Evolutionary conservation across 208 protist species (phyloP).

Genomic region (Leishmania braziliensis): DNA sequence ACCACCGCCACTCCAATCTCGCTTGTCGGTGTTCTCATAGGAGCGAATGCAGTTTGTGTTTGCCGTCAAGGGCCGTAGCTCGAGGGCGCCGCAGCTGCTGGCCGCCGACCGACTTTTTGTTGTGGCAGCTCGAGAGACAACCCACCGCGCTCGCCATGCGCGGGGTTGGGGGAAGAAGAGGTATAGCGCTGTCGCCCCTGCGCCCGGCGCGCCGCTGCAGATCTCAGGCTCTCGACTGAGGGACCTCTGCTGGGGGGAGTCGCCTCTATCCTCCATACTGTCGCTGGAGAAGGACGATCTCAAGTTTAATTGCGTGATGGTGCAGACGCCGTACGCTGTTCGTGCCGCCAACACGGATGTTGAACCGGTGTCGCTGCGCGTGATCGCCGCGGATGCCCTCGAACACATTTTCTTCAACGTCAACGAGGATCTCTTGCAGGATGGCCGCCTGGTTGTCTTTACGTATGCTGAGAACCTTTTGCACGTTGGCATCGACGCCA

Average conservation of each 20-base stretch:
- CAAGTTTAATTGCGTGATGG: constrained; percentile 32
- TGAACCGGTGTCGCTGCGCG: constrained; percentile 42
- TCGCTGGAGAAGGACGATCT: constrained; percentile 20
- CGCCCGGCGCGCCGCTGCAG: constrained; percentile 11
- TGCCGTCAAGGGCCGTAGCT: constrained; percentile 5
- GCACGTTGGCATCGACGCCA: constrained; percentile 30
- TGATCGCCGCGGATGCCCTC: constrained; percentile 34
- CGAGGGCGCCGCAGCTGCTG: constrained; percentile 22
- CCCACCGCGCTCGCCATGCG: constrained; percentile 15
- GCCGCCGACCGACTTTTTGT: constrained; percentile 30
- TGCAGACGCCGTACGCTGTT: constrained; percentile 36
- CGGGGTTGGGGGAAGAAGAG: constrained; percentile 13
- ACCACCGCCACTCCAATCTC: neutral
- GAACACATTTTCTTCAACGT: constrained; percentile 59
- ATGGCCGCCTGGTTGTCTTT: constrained; percentile 52
- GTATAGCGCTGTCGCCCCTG: constrained; percentile 6
- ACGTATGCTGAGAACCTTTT: constrained; percentile 42
- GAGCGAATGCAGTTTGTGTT: constrained; percentile 35
- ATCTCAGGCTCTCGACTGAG: constrained; percentile 26
- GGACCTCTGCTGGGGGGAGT: constrained; percentile 27
- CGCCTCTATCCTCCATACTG: constrained; percentile 12
- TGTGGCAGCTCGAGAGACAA: constrained; percentile 26
- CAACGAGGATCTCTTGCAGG: constrained; percentile 48
- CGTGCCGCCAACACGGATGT: constrained; percentile 27
- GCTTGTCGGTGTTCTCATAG: neutral